phyloP scores from a whole-genome alignment of 768 basidiomycete genomes.

The Amanita fuliginea region DNA sequence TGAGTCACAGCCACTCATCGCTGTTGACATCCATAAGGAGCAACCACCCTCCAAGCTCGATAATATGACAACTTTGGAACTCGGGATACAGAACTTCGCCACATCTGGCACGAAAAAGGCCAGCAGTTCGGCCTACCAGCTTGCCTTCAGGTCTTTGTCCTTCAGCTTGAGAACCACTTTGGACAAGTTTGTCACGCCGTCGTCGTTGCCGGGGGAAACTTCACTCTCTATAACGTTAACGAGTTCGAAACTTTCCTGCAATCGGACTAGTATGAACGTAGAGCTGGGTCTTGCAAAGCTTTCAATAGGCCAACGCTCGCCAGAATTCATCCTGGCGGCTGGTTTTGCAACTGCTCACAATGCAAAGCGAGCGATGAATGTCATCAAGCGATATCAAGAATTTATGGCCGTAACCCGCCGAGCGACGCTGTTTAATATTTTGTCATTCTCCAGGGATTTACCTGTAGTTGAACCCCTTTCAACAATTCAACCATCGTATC shows the following conservation, averaged over 20 bases:
- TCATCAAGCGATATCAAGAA: slow-evolving; percentile 18
- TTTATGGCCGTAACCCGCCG: slow-evolving; percentile 21
- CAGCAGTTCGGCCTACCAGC: slow-evolving; percentile 11
- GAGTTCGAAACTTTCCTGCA: slow-evolving; percentile 5
- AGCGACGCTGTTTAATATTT: slow-evolving; percentile 33
- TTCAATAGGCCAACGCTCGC: slow-evolving; percentile 29
- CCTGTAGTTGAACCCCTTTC: slow-evolving; percentile 66
- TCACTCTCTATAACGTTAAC: slow-evolving; percentile 16
- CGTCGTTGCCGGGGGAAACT: slow-evolving; percentile 13
- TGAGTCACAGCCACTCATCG: slow-evolving; percentile 19
- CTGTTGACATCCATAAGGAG: slow-evolving; percentile 11
- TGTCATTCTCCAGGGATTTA: slow-evolving; percentile 37
- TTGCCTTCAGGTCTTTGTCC: slow-evolving; percentile 14
- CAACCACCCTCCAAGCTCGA: slow-evolving; percentile 19
- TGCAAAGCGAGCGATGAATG: slow-evolving; percentile 12
- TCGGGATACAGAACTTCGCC: slow-evolving; percentile 12
- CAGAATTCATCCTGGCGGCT: slow-evolving; percentile 27
- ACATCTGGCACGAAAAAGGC: slow-evolving; percentile 14
- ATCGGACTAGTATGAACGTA: slow-evolving; percentile 7
- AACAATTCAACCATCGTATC: slow-evolving; percentile 73
- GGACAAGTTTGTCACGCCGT: slow-evolving; percentile 19
- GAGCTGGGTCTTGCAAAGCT: slow-evolving; percentile 11
- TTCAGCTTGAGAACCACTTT: slow-evolving; percentile 18
- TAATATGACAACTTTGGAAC: slow-evolving; percentile 17
- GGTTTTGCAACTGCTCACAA: slow-evolving; percentile 18